Conservation (phyloP, 495 filamentous ascomycete genomes). For the Podospora didyma region DNA sequence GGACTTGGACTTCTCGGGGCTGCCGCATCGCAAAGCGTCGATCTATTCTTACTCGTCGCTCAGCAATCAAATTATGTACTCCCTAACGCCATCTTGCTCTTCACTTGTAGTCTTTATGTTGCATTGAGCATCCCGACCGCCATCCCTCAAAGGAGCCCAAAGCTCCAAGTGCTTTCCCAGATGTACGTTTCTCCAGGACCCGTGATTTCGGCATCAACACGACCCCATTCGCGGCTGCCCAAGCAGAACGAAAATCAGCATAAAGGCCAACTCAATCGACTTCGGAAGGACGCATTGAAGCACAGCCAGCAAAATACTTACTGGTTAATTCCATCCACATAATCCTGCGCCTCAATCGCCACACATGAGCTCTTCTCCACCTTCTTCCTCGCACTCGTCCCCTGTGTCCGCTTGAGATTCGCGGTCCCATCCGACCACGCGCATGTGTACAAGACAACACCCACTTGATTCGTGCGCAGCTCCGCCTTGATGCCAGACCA, state of each 20-base stretch:
- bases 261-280: background rate
- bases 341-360: conserved; percentile 56
- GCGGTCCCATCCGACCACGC: conserved; percentile 58
- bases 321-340: conserved; percentile 72
- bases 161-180: conserved; percentile 37
- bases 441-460: conserved; percentile 64
- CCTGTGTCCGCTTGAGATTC: conserved; percentile 54
- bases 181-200: conserved; percentile 41
- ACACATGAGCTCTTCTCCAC: conserved; percentile 51
- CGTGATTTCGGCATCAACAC: conserved; percentile 50
- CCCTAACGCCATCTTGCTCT: too few species aligned
- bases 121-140: too few species aligned
- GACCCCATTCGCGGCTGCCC: conserved; percentile 58
- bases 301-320: conserved; percentile 18
- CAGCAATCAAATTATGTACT: too few species aligned
- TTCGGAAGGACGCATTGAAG: too few species aligned
- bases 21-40: too few species aligned
- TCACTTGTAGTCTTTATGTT: too few species aligned
- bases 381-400: conserved; percentile 46
- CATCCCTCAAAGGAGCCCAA: conserved; percentile 10
- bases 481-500: conserved; percentile 62
- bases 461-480: conserved; percentile 62
- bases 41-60: too few species aligned
- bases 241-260: background rate
- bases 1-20: too few species aligned